A percentile compares a stretch with the other conserved stretches of the same genome.
Evolutionary conservation across 768 basidiomycete genomes (phyloP).

Genomic region (Psilocybe cyanescens): DNA sequence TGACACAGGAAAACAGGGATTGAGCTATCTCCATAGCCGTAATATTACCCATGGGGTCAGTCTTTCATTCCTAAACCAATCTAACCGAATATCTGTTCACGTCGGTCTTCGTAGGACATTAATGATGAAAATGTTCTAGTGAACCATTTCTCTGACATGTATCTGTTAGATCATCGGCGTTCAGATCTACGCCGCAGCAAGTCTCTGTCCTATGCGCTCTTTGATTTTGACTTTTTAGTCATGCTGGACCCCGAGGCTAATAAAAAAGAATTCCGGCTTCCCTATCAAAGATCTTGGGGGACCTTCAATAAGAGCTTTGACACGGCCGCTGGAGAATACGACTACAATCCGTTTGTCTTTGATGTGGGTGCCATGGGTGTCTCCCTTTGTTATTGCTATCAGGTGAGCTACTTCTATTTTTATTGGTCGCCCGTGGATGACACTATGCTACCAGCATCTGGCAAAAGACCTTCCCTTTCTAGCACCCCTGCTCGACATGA

Average conservation of each 20-base stretch:
- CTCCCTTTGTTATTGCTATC: too few species aligned
- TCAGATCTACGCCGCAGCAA: background rate
- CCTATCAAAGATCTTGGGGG: background rate
- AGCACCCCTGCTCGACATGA: conserved; percentile 30
- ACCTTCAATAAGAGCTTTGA: background rate
- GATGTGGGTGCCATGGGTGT: background rate
- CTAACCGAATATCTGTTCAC: background rate
- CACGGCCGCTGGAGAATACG: background rate
- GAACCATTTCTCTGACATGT: background rate
- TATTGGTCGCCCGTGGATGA: too few species aligned
- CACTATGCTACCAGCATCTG: background rate
- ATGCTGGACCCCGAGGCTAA: background rate
- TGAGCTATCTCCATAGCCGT: background rate
- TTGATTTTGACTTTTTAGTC: background rate
- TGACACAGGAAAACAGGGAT: background rate
- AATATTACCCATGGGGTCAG: background rate
- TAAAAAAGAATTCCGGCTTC: background rate
- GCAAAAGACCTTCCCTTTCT: conserved; percentile 14
- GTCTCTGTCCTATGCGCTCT: background rate
- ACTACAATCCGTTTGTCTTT: background rate
- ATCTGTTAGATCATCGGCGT: background rate
- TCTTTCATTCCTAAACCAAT: background rate
- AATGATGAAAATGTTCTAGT: background rate
- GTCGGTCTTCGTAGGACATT: background rate
- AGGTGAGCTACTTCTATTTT: too few species aligned